Conservation (phyloP, 805 yeast genomes). For the Starmerella cellae region DNA sequence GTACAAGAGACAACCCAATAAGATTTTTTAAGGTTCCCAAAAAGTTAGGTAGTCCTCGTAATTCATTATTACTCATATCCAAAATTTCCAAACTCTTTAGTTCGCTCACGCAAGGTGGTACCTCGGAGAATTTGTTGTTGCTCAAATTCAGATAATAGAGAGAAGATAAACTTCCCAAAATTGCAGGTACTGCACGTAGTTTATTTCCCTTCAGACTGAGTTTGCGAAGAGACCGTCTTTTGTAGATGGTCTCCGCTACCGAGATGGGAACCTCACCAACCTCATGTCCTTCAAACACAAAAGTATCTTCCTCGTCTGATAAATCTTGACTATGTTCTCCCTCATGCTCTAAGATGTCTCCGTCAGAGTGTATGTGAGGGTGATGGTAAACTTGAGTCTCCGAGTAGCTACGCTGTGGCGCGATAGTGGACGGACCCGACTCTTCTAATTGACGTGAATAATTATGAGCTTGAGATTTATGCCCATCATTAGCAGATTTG, state of each 20-base stretch:
- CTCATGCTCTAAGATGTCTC: background rate
- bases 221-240: slow-evolving; percentile 24
- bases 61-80: slow-evolving; percentile 47
- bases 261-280: slow-evolving; percentile 27
- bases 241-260: slow-evolving; percentile 29
- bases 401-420: background rate
- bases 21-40: slow-evolving; percentile 30
- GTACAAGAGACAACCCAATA: slow-evolving; percentile 47
- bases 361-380: background rate
- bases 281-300: slow-evolving; percentile 9
- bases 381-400: background rate
- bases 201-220: slow-evolving; percentile 43
- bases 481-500: background rate
- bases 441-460: too few relatives aligned
- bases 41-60: slow-evolving; percentile 37
- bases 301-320: slow-evolving; percentile 9
- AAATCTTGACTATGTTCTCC: background rate
- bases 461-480: too few relatives aligned
- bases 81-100: slow-evolving; percentile 44
- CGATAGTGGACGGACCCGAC: too few relatives aligned
- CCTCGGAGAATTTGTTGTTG: slow-evolving; percentile 39
- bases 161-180: slow-evolving; percentile 30
- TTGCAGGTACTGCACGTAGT: slow-evolving; percentile 35
- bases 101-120: slow-evolving; percentile 35
- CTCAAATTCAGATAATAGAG: slow-evolving; percentile 55